Conservation (phyloP, 148 eudicot species). For the Rhododendron vialii region DNA sequence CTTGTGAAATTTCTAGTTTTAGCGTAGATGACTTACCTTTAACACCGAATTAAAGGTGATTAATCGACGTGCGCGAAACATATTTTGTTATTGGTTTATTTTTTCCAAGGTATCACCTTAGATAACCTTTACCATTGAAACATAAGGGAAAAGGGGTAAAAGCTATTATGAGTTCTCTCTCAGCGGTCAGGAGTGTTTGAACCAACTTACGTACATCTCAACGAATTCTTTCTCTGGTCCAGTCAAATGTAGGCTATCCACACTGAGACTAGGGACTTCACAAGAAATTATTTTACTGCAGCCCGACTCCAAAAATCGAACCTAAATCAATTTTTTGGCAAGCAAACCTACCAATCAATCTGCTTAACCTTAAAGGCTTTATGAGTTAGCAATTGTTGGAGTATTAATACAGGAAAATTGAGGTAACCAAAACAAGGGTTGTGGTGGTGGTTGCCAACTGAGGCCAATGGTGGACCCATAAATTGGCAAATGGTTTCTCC, state of each 20-base stretch:
- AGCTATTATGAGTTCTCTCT: neutral
- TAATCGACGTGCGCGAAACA: too few relatives aligned
- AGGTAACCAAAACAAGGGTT: neutral
- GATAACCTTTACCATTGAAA: neutral
- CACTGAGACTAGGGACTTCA: too few relatives aligned
- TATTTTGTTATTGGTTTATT: neutral
- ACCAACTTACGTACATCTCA: too few relatives aligned
- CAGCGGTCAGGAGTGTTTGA: too few relatives aligned
- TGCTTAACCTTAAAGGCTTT: neutral
- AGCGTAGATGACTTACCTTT: too few relatives aligned
- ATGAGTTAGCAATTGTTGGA: neutral
- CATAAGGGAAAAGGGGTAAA: neutral
- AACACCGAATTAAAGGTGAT: neutral
- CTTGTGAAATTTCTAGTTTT: too few relatives aligned
- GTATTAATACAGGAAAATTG: neutral
- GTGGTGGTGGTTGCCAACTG: slow-evolving; percentile 8
- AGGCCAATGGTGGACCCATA: neutral
- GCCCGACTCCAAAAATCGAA: too few relatives aligned
- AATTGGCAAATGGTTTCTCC: neutral
- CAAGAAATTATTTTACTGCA: too few relatives aligned
- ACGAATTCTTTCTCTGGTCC: accelerated
- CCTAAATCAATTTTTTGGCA: too few relatives aligned
- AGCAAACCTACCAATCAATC: neutral
- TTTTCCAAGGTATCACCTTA: neutral
- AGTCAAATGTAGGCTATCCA: too few relatives aligned